Base-by-base conservation (phyloP, 2,329 filamentous ascomycete genomes). In the Botrytis fabae region DNA sequence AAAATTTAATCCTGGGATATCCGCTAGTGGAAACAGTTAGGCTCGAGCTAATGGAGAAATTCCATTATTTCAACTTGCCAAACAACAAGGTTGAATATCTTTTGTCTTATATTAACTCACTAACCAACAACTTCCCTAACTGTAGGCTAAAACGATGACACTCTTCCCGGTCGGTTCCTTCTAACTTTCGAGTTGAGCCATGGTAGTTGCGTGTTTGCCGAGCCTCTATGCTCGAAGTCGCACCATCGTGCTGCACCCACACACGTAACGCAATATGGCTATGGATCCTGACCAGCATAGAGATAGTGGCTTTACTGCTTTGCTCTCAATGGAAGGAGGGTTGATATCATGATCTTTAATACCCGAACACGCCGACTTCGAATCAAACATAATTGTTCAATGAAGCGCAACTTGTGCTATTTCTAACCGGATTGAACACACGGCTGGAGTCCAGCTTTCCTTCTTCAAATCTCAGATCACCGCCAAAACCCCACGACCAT, bases 201-300 rank as follows among this genome's bases (percentile, higher is more conserved):
- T 62, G 54, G 54, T 57, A 54, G 38, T 70, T 40, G 60, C 68
- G 54, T 22, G 28, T 46, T 70, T 16, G 28, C 22, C 51, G 51
- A 57, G 51, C 51, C 62, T 46, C 60, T 70, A 70, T 62, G 51
- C 68, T 62, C 68, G 35, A 69, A n/a, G 12, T 46, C 20, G 40
- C 28, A 70, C 20, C n/a, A 62, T 62, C n/a, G n/a, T 69, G 20
- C n/a, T 28, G 66, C 44, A 69, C 32, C 46, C 32, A 9, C 22
- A 48, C 25, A 38, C n/a, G 51, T 28, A 57, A 57, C n/a, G 51
- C 51, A 57, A 28, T 54, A 54, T 65, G 18, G 28, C n/a, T 57
- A 54, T 68, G 14, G 51, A 57, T 18, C 65, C 48, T 68, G 65
- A 46, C 46, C 35, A 18, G 54, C 60, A 28, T 16, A 51, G 68